Percentiles rank a stretch among this genome's conserved stretches.
These are phyloP conservation scores for Pichia heedii DNA, from an alignment of 805 yeast species.

Conservation along the genomic window DNA sequence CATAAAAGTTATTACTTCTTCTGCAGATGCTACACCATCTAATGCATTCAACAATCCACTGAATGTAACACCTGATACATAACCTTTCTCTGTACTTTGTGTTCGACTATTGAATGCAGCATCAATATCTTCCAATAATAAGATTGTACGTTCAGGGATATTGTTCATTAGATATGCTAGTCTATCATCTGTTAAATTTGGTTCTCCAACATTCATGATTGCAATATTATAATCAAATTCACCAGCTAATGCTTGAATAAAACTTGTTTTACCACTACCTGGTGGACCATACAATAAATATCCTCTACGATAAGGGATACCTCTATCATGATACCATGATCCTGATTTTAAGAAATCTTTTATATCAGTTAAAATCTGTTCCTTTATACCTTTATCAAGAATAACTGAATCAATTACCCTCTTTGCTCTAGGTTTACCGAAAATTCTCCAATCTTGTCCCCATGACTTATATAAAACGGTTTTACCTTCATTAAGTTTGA, in stretches of 20 bases:
- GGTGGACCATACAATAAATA: slow-evolving; percentile 95
- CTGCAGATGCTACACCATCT: slow-evolving; percentile 97
- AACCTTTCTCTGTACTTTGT: slow-evolving; percentile 71
- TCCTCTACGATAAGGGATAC: slow-evolving; percentile 96
- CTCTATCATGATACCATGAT: slow-evolving; percentile 88
- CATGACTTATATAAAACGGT: slow-evolving; percentile 90
- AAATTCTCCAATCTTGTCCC: slow-evolving; percentile 99
- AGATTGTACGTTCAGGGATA: slow-evolving; percentile 79
- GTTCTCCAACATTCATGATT: slow-evolving; percentile 81
- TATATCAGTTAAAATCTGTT: slow-evolving; percentile 60
- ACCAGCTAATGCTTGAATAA: slow-evolving; percentile 94
- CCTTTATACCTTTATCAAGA: slow-evolving; percentile 66
- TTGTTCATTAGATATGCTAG: slow-evolving; percentile 94
- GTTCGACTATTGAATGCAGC: slow-evolving; percentile 86
- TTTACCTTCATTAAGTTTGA: slow-evolving; percentile 79
- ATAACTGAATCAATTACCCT: slow-evolving; percentile 79
- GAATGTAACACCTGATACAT: slow-evolving; percentile 82
- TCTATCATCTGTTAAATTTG: slow-evolving; percentile 88
- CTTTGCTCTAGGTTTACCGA: slow-evolving; percentile 90
- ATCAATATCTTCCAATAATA: slow-evolving; percentile 87
- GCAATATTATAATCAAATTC: slow-evolving; percentile 94
- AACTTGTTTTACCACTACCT: slow-evolving; percentile 93
- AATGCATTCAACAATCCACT: slow-evolving; percentile 89
- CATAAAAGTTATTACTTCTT: slow-evolving; percentile 94
- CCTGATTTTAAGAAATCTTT: slow-evolving; percentile 71